Percentiles rank a stretch among this genome's conserved stretches.
phyloP scores from a whole-genome alignment of 163 green algal species.

The Chloromonas sp. region DNA sequence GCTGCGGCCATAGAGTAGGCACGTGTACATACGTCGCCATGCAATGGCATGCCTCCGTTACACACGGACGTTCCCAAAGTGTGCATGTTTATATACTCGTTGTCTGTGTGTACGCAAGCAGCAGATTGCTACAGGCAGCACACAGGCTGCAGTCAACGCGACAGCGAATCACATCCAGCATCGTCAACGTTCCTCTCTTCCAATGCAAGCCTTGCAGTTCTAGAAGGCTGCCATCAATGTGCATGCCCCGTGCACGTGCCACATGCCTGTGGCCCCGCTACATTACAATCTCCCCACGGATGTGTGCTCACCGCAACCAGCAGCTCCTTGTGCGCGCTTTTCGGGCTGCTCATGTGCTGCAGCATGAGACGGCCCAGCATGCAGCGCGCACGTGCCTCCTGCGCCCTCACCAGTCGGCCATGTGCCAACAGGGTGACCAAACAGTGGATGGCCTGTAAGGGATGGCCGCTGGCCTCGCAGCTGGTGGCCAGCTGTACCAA shows the following conservation, averaged over 20 bases:
- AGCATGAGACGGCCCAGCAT: conserved; percentile 19
- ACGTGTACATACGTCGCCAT: neutral
- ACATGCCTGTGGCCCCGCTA: neutral
- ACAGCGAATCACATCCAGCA: too few relatives aligned
- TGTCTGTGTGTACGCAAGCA: neutral
- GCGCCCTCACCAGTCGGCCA: conserved; percentile 7
- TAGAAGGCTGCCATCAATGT: too few relatives aligned
- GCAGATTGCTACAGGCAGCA: neutral
- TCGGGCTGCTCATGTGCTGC: conserved; percentile 18
- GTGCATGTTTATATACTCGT: neutral
- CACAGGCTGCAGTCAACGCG: neutral
- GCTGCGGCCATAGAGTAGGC: neutral
- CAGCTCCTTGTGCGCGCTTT: conserved; percentile 15
- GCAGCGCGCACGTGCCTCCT: conserved; percentile 14
- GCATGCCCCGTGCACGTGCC: neutral
- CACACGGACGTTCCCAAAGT: neutral
- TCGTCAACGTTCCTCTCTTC: too few relatives aligned
- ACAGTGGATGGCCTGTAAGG: conserved; percentile 26
- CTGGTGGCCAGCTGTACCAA: conserved; percentile 5
- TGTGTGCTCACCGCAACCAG: conserved; percentile 8
- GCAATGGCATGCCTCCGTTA: neutral
- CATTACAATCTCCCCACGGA: too few relatives aligned
- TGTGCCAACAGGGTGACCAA: conserved; percentile 11
- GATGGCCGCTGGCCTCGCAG: conserved; percentile 14
- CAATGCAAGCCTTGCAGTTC: too few relatives aligned